Conservation (phyloP, 1,284 basidiomycete species). For the Puccinia novopanici region DNA sequence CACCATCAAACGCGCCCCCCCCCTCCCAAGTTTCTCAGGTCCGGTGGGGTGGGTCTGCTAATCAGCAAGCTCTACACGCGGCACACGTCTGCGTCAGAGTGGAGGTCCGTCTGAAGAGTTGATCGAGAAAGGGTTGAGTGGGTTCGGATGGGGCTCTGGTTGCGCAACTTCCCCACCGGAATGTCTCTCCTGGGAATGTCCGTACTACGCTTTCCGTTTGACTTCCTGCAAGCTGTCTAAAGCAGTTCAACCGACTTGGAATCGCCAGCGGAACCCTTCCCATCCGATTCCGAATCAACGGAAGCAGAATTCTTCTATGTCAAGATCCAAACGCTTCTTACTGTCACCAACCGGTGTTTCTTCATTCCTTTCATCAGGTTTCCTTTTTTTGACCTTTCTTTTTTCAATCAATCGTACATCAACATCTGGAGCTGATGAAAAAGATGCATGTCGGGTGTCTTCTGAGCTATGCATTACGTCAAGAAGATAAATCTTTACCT, state of each 20-base stretch:
- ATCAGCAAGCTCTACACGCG: neutral
- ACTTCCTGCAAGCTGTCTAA: neutral
- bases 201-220: neutral
- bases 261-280: slow-evolving; percentile 12
- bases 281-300: neutral
- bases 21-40: neutral
- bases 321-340: neutral
- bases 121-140: slow-evolving; percentile 12
- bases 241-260: neutral
- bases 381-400: neutral
- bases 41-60: neutral
- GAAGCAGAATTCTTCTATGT: neutral
- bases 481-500: slow-evolving; percentile 8
- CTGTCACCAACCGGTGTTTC: neutral
- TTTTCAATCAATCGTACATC: slow-evolving; percentile 3
- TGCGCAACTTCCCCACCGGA: neutral
- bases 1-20: neutral
- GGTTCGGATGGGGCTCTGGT: neutral
- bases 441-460: neutral
- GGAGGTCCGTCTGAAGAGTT: neutral
- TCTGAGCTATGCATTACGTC: slow-evolving; percentile 4
- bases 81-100: neutral
- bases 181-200: slow-evolving; percentile 1
- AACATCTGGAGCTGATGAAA: neutral
- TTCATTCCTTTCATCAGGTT: neutral